Percentiles rank a stretch among this genome's conserved stretches.
Evolutionary conservation across 2,329 filamentous ascomycete species (phyloP).

Genomic region (Sporothrix phasma): DNA sequence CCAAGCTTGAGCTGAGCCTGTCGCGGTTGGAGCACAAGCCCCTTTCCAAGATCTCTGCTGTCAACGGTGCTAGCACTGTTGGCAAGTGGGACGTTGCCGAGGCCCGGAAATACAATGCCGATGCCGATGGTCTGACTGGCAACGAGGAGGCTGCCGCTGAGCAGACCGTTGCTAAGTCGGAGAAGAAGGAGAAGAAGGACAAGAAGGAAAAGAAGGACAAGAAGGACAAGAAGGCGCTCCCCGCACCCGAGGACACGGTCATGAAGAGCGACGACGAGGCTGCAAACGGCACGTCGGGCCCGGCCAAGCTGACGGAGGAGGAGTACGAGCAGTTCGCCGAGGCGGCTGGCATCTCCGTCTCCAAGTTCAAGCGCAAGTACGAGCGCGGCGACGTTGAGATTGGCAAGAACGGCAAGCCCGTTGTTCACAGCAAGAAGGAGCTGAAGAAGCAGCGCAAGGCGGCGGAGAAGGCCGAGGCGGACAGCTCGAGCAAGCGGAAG

Average conservation of each 20-base stretch:
- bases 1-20: slow-evolving; percentile 66
- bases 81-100: slow-evolving; percentile 90
- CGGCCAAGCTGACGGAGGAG: slow-evolving; percentile 40
- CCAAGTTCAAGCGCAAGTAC: slow-evolving; percentile 70
- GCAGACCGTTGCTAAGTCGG: slow-evolving; percentile 33
- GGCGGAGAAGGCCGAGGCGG: slow-evolving; percentile 22
- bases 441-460: slow-evolving; percentile 28
- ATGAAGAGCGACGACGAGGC: slow-evolving; percentile 12
- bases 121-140: slow-evolving; percentile 74
- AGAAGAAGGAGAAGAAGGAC: slow-evolving; percentile 25
- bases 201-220: slow-evolving; percentile 20
- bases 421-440: slow-evolving; percentile 46
- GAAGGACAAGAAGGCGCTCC: slow-evolving; percentile 13
- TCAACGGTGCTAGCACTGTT: slow-evolving; percentile 35
- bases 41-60: slow-evolving; percentile 43
- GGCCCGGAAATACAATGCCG: slow-evolving; percentile 84
- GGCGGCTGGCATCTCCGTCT: slow-evolving; percentile 58
- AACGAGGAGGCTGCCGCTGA: slow-evolving; percentile 49
- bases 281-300: slow-evolving; percentile 8
- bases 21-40: slow-evolving; percentile 84
- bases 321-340: slow-evolving; percentile 53
- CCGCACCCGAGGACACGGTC: slow-evolving; percentile 10
- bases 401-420: slow-evolving; percentile 53
- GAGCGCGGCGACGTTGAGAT: slow-evolving; percentile 66
- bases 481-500: slow-evolving; percentile 52